Percentiles rank a stretch among this genome's conserved stretches.
phyloP scores from a whole-genome alignment of 306 rosid genomes.

The Vicia sativa region DNA sequence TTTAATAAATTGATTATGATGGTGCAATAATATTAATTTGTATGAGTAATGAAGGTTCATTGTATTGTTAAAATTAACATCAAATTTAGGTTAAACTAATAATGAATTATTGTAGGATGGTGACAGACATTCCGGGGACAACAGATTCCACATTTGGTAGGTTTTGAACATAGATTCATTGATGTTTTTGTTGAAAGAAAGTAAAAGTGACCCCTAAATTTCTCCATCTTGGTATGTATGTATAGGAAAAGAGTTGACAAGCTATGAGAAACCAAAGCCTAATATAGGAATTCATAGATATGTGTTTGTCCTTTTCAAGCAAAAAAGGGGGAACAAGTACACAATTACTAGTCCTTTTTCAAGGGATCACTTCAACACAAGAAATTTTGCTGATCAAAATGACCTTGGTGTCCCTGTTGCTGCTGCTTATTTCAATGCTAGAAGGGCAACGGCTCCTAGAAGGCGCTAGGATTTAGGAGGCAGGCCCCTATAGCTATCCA shows the following conservation, averaged over 20 bases:
- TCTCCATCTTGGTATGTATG: not conserved
- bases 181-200: not conserved
- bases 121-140: conserved; percentile 96
- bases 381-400: conserved; percentile 59
- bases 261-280: conserved; percentile 82
- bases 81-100: conserved; percentile 1
- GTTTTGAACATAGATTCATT: not conserved
- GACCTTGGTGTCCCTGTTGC: conserved; percentile 86
- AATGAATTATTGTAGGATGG: conserved; percentile 64
- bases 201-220: not conserved
- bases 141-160: conserved; percentile 93
- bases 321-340: conserved; percentile 50
- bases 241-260: conserved; percentile 68
- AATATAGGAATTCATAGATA: conserved; percentile 89
- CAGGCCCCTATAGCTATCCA: not conserved
- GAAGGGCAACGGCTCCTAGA: conserved; percentile 75
- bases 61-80: not conserved
- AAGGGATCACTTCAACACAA: conserved; percentile 72
- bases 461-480: conserved; percentile 48
- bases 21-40: not conserved
- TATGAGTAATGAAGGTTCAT: too few relatives aligned
- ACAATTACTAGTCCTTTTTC: conserved; percentile 51
- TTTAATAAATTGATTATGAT: not conserved
- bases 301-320: conserved; percentile 82
- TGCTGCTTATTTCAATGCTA: conserved; percentile 83